phyloP scores from a whole-genome alignment of 1,284 basidiomycete genomes.

The Taiwanofungus camphoratus region DNA sequence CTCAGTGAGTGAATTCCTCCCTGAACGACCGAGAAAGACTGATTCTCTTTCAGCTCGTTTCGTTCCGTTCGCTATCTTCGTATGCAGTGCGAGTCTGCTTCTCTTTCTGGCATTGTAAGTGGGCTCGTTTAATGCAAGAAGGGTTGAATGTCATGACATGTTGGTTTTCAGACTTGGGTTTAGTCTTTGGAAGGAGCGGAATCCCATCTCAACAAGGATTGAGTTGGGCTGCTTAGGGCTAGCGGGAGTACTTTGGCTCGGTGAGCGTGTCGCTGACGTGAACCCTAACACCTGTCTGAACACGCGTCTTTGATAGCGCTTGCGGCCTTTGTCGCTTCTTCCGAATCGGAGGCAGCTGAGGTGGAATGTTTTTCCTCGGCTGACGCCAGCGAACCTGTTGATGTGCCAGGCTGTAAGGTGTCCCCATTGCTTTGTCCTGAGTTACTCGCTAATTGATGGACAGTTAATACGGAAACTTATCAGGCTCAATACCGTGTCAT shows the following conservation, averaged over 20 bases:
- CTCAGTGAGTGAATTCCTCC: conserved; percentile 51
- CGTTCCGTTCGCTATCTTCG: conserved; percentile 77
- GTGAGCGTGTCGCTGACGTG: conserved; percentile 36
- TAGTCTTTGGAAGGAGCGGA: conserved; percentile 56
- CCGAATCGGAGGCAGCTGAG: conserved; percentile 68
- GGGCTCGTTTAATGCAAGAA: conserved; percentile 3
- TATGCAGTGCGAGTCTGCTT: conserved; percentile 60
- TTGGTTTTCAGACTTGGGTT: conserved; percentile 46
- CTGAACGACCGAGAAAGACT: conserved; percentile 1
- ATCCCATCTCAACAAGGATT: conserved; percentile 72
- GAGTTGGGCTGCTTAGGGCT: conserved; percentile 67
- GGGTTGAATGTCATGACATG: conserved; percentile 6
- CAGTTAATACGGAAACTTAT: conserved; percentile 65
- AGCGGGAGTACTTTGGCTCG: conserved; percentile 72
- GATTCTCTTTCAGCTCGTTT: conserved; percentile 56
- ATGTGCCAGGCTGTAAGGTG: conserved; percentile 53
- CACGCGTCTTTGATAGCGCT: conserved; percentile 44
- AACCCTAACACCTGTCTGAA: conserved; percentile 8
- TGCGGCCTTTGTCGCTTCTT: conserved; percentile 63
- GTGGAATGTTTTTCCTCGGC: conserved; percentile 71
- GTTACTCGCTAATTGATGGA: neutral
- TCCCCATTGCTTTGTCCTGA: neutral
- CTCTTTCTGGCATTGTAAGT: conserved; percentile 63
- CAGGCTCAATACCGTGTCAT: conserved; percentile 79
- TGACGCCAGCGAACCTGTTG: conserved; percentile 44